Base-by-base conservation (phyloP, 73 alveolate species). In the Uronychia binucleata region DNA sequence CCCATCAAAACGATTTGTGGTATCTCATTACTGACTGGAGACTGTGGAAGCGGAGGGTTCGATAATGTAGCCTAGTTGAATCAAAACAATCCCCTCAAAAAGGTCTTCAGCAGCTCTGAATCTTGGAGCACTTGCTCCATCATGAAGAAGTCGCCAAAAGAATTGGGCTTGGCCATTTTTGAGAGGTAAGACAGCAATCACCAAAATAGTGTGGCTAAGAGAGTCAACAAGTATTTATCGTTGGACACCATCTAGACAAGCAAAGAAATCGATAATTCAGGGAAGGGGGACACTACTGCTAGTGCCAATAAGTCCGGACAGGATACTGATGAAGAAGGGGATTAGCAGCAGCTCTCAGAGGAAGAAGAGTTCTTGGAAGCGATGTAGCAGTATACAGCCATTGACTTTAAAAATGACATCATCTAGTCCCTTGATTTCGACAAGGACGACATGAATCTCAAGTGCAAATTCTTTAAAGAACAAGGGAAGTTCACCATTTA, bases 41-140 rank as follows among this genome's bases (percentile, higher is more conserved):
- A 34, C 34, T 82, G 89, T 60, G 89, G 89, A n/a, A 25, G 77
- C 1, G 77, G 77, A 8, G 33, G 74, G 30, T 82, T 32, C 78
- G 67, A 79, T 26, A 0, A 28, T 0, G 28, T 57, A n/a, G 83
- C 89, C 19, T 1, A 28, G 1, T 26, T 57, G 32, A 77, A 82
- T 34, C 0, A 34, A 26, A 58, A 58, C 1, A 82, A 82, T 33
- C 89, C 89, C 0, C 78, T 82, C 1, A 58, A 26, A 28, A 30
- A 67, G 25, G n/a, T 35, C 34, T 0, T 26, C 11, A 29, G 26
- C 14, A 29, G 1, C 67, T 11, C 5, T 11, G 5, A 5, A 19
- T 11, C 5, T 11, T 46, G 67, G 67, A 46, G n/a, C 67, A 46
- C 67, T 11, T 46, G 67, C 67, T 46, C 67, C 5, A 46, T 46